Conservation (phyloP, 257 asterid species). For the Gardenia jasminoides region DNA sequence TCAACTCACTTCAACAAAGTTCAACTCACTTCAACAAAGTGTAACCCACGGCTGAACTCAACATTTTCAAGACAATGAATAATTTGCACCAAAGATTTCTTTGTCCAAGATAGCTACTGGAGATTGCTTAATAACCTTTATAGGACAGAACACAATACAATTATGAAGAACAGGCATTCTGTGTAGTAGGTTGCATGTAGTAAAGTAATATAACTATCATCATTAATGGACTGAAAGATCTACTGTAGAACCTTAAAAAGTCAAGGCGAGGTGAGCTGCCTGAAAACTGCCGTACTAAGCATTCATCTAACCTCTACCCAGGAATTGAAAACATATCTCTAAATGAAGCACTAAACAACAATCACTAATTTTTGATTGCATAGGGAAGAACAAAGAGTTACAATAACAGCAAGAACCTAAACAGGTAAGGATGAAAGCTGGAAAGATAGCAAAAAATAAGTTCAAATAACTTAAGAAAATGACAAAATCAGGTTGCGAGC, state of each 20-base stretch:
- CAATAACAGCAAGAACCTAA: not conserved
- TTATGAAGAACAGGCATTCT: not conserved
- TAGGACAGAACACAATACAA: not conserved
- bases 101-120: not conserved
- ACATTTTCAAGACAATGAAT: not conserved
- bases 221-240: not conserved
- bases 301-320: not conserved
- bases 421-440: not conserved
- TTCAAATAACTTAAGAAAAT: too few relatives aligned
- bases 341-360: not conserved
- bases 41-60: not conserved
- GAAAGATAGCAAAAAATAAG: not conserved
- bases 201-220: not conserved
- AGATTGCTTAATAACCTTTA: not conserved
- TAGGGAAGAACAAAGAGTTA: not conserved
- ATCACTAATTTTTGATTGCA: not conserved
- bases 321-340: not conserved
- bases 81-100: not conserved
- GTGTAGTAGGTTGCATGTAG: not conserved
- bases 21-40: not conserved
- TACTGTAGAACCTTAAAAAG: not conserved
- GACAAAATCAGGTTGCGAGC: not conserved
- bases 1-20: not conserved
- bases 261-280: not conserved
- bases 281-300: not conserved